Evolutionary conservation across 331 rosid species (phyloP).

Genomic region (Spiraea crenata): DNA sequence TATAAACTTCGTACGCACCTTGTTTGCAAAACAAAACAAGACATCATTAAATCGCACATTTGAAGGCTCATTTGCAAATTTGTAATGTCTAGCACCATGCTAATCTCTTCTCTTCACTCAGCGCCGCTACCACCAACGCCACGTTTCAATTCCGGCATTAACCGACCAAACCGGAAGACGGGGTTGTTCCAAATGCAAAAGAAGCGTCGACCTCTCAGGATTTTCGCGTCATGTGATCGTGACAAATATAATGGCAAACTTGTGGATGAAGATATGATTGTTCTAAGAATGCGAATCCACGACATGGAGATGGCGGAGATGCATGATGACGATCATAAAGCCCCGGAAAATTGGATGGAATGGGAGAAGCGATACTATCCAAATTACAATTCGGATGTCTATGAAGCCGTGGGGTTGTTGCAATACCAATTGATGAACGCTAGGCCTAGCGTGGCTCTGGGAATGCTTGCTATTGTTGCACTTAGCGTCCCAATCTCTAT

Average conservation of each 20-base stretch:
- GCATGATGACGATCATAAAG: not conserved
- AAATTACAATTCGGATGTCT: conserved; percentile 43
- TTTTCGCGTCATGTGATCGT: conserved; percentile 34
- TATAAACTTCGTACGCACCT: not conserved
- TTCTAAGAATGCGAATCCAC: conserved; percentile 51
- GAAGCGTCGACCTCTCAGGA: not conserved
- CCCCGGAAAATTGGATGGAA: conserved; percentile 42
- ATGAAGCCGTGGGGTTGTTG: conserved; percentile 51
- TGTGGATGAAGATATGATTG: conserved; percentile 57
- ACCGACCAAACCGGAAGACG: not conserved
- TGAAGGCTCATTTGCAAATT: not conserved
- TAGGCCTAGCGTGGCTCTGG: conserved; percentile 49
- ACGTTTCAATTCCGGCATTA: not conserved
- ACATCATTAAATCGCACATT: not conserved
- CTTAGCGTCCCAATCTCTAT: conserved; percentile 36
- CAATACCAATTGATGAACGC: conserved; percentile 49
- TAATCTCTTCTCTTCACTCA: conserved; percentile 26
- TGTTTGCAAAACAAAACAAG: not conserved
- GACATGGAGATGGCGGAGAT: conserved; percentile 38
- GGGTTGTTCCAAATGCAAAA: conserved; percentile 12
- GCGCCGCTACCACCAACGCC: not conserved
- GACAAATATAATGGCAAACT: conserved; percentile 39
- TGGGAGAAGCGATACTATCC: conserved; percentile 47
- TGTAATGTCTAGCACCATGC: conserved; percentile 19
- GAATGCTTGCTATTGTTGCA: conserved; percentile 32